These are phyloP conservation scores for Fusarium austroafricanum DNA, from an alignment of 2,329 filamentous ascomycete genomes.

Conservation along the genomic window DNA sequence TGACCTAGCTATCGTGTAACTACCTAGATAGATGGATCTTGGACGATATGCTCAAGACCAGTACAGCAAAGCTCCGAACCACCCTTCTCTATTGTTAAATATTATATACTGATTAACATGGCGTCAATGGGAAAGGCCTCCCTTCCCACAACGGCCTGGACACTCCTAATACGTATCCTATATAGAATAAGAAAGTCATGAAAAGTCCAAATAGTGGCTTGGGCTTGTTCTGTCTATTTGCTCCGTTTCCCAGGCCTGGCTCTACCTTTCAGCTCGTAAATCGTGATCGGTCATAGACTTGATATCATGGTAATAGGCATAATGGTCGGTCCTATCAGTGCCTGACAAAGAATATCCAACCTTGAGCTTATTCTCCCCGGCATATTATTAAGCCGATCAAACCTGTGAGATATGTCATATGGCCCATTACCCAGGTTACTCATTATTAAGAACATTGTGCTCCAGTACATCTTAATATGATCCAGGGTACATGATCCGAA, in stretches of 20 bases:
- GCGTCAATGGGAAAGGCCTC: neutral
- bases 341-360: neutral
- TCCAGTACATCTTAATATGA: neutral
- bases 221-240: conserved; percentile 2
- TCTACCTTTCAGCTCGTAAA: conserved; percentile 9
- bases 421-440: neutral
- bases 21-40: neutral
- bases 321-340: neutral
- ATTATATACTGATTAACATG: conserved; percentile 26
- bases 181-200: conserved; percentile 1
- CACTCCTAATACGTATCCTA: neutral
- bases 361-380: neutral
- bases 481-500: neutral
- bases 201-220: neutral
- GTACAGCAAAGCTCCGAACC: neutral
- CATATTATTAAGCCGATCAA: neutral
- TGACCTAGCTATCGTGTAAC: neutral
- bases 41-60: neutral
- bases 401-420: neutral
- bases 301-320: neutral
- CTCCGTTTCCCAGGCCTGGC: conserved; percentile 17
- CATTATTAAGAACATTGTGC: neutral
- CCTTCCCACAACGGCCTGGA: neutral
- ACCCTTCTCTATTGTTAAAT: conserved; percentile 13
- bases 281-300: conserved; percentile 7